Percentiles rank a stretch among this genome's conserved stretches.
Conservation (phyloP, 1,284 basidiomycete genomes). For the Trichosporon sp. region DNA sequence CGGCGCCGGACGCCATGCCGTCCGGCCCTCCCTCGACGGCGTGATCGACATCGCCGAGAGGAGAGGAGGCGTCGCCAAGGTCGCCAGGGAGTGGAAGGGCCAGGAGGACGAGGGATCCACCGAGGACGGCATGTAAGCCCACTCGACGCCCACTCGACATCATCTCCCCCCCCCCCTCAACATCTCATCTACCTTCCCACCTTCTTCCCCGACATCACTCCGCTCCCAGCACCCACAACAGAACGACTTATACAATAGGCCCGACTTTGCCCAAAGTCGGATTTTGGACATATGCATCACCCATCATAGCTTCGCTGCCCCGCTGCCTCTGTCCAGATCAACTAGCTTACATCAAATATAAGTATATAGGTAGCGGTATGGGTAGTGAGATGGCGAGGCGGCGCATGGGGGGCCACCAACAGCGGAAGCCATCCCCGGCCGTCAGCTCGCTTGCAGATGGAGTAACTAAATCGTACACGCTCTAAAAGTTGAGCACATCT, state of each 20-base stretch:
- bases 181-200: background rate
- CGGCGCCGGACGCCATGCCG: slow-evolving; percentile 8
- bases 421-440: too few species aligned
- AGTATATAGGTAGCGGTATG: background rate
- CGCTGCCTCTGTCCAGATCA: background rate
- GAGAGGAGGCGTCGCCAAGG: slow-evolving; percentile 28
- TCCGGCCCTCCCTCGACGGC: slow-evolving; percentile 35
- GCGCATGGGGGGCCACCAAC: too few species aligned
- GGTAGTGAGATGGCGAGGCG: too few species aligned
- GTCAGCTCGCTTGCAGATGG: background rate
- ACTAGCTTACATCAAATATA: background rate
- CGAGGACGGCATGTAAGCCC: slow-evolving; percentile 16
- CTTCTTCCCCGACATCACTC: background rate
- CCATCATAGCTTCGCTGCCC: background rate
- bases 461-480: background rate
- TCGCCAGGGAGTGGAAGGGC: slow-evolving; percentile 29
- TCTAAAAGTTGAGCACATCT: slow-evolving; percentile 39
- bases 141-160: background rate
- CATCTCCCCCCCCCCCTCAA: background rate
- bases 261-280: background rate
- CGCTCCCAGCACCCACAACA: background rate
- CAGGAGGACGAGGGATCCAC: slow-evolving; percentile 21
- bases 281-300: slow-evolving; percentile 6
- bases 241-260: background rate
- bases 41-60: slow-evolving; percentile 35